Conservation (phyloP, 352 stramenopile genomes). For the Globisporangium ultimum region DNA sequence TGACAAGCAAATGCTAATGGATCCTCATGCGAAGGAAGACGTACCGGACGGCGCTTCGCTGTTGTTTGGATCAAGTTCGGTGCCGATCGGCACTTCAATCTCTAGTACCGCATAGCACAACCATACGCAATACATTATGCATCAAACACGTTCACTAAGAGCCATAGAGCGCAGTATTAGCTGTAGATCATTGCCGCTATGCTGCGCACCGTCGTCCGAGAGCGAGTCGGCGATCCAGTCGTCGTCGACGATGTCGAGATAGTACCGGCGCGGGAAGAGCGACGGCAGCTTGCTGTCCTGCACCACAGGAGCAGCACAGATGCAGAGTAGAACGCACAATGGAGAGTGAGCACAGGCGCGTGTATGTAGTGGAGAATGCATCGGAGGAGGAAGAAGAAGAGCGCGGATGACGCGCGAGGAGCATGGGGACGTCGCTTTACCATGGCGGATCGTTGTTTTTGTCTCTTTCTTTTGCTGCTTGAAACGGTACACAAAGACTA, state of each 20-base stretch:
- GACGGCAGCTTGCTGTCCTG: slow-evolving; percentile 25
- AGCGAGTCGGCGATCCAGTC: slow-evolving; percentile 76
- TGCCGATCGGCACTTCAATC: slow-evolving; percentile 57
- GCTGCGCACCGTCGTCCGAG: slow-evolving; percentile 63
- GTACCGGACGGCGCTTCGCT: slow-evolving; percentile 46
- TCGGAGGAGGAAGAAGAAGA: too few species aligned
- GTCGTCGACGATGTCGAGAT: slow-evolving; percentile 80
- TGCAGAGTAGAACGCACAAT: background rate
- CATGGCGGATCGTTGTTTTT: too few species aligned
- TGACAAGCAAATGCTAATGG: too few species aligned
- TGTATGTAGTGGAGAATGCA: too few species aligned
- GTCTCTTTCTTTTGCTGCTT: too few species aligned
- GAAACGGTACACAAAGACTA: too few species aligned
- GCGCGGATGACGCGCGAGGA: too few species aligned
- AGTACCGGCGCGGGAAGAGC: slow-evolving; percentile 66
- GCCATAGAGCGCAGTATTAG: background rate
- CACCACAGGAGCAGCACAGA: background rate
- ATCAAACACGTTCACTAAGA: too few species aligned
- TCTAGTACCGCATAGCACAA: slow-evolving; percentile 29
- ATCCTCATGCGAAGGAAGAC: too few species aligned
- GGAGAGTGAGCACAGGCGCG: too few species aligned
- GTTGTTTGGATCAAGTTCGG: slow-evolving; percentile 55
- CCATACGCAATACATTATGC: background rate
- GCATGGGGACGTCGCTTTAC: too few species aligned
- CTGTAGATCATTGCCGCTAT: background rate